Percentiles rank a stretch among this genome's conserved stretches.
Evolutionary conservation across 441 rosid species (phyloP).

Genomic region (Hura crepitans): DNA sequence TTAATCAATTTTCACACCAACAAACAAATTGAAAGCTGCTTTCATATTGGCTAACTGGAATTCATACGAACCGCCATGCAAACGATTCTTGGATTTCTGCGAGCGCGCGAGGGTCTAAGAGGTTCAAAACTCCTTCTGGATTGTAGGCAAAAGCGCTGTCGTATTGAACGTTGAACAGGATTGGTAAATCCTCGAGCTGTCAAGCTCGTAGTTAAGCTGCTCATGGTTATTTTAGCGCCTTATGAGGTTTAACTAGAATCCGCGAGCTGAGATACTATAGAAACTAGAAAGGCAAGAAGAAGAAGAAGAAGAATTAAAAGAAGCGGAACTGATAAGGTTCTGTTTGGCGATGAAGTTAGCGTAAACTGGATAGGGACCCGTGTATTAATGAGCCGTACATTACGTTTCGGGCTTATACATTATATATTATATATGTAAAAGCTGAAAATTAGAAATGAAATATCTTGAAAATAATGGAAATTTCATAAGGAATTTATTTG

Average conservation of each 20-base stretch:
- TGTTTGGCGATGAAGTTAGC: constrained; percentile 12
- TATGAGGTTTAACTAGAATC: neutral
- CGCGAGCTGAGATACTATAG: neutral
- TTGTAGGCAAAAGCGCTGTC: constrained; percentile 19
- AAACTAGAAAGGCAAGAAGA: too few species aligned
- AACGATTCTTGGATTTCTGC: constrained; percentile 44
- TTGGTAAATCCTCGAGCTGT: constrained; percentile 38
- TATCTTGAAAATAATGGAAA: too few species aligned
- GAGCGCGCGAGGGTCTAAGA: constrained; percentile 33
- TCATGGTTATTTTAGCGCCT: constrained; percentile 29
- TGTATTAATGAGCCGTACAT: too few species aligned
- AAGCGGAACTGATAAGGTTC: constrained; percentile 13
- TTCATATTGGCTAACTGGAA: neutral
- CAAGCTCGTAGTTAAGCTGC: constrained; percentile 43
- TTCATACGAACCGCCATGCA: constrained; percentile 77
- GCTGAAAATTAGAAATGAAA: too few species aligned
- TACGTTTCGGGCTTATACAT: too few species aligned
- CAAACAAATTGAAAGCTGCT: neutral
- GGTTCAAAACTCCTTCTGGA: constrained; percentile 23
- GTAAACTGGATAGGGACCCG: neutral
- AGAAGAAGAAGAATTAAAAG: neutral
- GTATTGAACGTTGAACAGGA: constrained; percentile 20
- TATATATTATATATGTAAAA: too few species aligned
- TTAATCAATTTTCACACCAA: neutral
- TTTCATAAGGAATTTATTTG: too few species aligned